phyloP scores from a whole-genome alignment of 305 asterid genomes.

The Fraxinus sp. region DNA sequence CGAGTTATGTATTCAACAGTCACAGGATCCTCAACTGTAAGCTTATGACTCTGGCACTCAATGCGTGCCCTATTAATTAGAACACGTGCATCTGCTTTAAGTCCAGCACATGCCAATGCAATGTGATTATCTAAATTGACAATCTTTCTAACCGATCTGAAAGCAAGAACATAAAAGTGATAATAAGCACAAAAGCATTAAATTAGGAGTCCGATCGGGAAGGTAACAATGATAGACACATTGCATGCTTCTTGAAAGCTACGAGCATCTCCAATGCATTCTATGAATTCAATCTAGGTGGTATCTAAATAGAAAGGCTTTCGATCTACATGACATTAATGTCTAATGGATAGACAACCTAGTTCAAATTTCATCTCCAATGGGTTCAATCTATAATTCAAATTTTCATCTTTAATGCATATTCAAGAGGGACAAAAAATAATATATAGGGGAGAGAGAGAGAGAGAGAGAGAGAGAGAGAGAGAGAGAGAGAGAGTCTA shows the following conservation, averaged over 20 bases:
- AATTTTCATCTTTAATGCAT: not conserved
- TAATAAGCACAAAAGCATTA: conserved; percentile 4
- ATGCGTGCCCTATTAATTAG: conserved; percentile 84
- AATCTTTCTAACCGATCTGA: conserved; percentile 94
- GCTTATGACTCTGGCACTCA: conserved; percentile 94
- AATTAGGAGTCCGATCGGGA: not conserved
- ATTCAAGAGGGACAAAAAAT: not conserved
- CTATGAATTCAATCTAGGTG: not conserved
- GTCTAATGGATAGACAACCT: not conserved
- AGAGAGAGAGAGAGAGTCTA: too few species aligned
- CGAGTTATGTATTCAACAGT: conserved; percentile 97
- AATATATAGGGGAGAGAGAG: not conserved
- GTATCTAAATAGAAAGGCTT: not conserved
- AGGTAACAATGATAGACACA: not conserved
- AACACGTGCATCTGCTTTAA: conserved; percentile 96
- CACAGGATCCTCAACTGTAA: conserved; percentile 92
- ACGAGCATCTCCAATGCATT: not conserved
- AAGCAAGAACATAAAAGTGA: conserved; percentile 17
- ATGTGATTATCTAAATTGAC: conserved; percentile 86
- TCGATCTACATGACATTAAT: not conserved
- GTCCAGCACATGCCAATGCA: conserved; percentile 96
- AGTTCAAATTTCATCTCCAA: not conserved
- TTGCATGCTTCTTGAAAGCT: not conserved
- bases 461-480: not conserved
- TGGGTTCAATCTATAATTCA: not conserved